A percentile compares a stretch with the other conserved stretches of the same genome.
These are phyloP conservation scores for Coffea canephora DNA, from an alignment of 257 asterid genomes.

Conservation along the genomic window DNA sequence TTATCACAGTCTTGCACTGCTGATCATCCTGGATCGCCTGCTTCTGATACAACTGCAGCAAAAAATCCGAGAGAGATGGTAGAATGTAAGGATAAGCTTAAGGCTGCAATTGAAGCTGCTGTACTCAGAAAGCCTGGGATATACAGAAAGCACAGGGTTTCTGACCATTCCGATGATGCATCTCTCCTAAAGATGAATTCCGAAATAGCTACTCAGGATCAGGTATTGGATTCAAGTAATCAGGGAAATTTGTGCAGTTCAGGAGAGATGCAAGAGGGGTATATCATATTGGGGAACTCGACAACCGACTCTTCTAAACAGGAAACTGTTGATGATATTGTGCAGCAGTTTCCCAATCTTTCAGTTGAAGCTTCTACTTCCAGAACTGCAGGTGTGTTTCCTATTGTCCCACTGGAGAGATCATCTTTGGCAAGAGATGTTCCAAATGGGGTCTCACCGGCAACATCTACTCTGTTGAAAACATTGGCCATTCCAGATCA, in stretches of 20 bases:
- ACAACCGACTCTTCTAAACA: slow-evolving; percentile 39
- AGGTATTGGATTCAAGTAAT: slow-evolving; percentile 32
- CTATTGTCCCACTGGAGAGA: slow-evolving; percentile 26
- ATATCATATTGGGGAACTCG: slow-evolving; percentile 23
- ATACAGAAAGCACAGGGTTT: slow-evolving; percentile 50
- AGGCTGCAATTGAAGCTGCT: slow-evolving; percentile 90
- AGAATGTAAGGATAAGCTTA: slow-evolving; percentile 51
- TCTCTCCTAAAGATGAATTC: slow-evolving; percentile 33
- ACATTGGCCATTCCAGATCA: slow-evolving; percentile 63
- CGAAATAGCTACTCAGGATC: slow-evolving; percentile 42
- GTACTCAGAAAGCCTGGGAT: slow-evolving; percentile 76
- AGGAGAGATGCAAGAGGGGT: slow-evolving; percentile 47
- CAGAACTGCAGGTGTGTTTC: slow-evolving; percentile 37
- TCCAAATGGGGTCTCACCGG: slow-evolving; percentile 36
- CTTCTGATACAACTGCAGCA: slow-evolving; percentile 33
- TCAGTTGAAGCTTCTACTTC: slow-evolving; percentile 43
- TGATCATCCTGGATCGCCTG: slow-evolving; percentile 16
- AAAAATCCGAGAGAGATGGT: slow-evolving; percentile 45
- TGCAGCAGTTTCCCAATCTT: slow-evolving; percentile 35
- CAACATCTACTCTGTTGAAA: slow-evolving; percentile 39
- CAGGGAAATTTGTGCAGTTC: slow-evolving; percentile 32
- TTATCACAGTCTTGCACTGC: slow-evolving; percentile 27
- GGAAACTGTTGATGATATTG: slow-evolving; percentile 26
- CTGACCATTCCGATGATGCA: slow-evolving; percentile 49
- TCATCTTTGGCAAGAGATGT: slow-evolving; percentile 33